Evolutionary conservation across 1,139 yeast species (phyloP).

Genomic region (Hyphopichia pseudoburtonii): DNA sequence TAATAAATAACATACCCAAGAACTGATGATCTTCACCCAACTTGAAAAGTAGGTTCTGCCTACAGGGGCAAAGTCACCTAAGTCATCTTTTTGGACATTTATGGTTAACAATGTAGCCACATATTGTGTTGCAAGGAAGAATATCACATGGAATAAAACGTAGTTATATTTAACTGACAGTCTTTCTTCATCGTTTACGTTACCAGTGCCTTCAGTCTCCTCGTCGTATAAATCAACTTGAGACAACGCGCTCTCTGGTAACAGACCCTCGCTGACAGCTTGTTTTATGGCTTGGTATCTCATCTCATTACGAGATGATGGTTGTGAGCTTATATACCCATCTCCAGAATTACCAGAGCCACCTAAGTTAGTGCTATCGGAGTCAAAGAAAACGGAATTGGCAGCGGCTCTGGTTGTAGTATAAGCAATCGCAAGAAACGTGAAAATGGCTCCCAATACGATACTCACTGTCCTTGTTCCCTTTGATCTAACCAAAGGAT

Average conservation of each 20-base stretch:
- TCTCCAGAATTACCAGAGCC: conserved; percentile 4
- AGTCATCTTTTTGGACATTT: conserved; percentile 81
- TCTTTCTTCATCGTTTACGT: conserved; percentile 59
- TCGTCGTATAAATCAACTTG: conserved; percentile 65
- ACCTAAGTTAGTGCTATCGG: conserved; percentile 18
- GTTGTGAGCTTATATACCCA: conserved; percentile 44
- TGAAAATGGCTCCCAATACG: conserved; percentile 87
- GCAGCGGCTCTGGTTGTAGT: conserved; percentile 98
- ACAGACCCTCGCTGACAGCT: conserved; percentile 92
- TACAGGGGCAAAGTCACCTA: conserved; percentile 92
- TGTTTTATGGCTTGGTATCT: conserved; percentile 86
- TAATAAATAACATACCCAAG: conserved; percentile 86
- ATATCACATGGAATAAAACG: conserved; percentile 83
- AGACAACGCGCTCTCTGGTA: conserved; percentile 86
- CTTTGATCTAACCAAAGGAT: conserved; percentile 83
- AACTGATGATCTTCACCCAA: conserved; percentile 89
- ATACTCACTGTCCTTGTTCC: conserved; percentile 92
- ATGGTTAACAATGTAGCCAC: conserved; percentile 91
- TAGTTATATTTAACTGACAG: conserved; percentile 80
- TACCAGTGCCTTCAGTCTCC: conserved; percentile 35
- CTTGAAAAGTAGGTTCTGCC: conserved; percentile 95
- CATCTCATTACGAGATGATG: conserved; percentile 66
- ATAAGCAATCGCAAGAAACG: conserved; percentile 93
- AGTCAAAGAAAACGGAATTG: conserved; percentile 56
- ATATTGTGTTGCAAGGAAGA: conserved; percentile 95